These are phyloP conservation scores for Pythium catenulatum DNA, from an alignment of 352 stramenopile species.

Conservation along the genomic window DNA sequence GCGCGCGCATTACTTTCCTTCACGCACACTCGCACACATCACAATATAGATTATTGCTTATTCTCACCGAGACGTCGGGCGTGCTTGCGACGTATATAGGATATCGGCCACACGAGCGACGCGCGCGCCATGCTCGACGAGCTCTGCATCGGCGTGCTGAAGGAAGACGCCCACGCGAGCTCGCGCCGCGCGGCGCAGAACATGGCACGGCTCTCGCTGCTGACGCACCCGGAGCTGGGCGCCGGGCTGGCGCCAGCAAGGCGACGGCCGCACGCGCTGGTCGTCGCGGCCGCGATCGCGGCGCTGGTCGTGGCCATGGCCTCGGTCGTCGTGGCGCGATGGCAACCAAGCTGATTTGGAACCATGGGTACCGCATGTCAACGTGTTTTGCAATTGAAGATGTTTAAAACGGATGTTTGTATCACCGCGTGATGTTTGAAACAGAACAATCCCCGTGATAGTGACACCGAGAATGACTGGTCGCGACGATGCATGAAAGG, in stretches of 20 bases:
- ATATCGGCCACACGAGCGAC: constrained; percentile 98
- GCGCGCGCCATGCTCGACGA: constrained; percentile 96
- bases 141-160: constrained; percentile 94
- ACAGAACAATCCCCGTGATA: not conserved
- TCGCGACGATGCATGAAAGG: no score
- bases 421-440: no score
- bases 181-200: constrained; percentile 38
- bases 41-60: no score
- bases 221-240: constrained; percentile 45
- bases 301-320: not conserved
- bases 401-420: no score
- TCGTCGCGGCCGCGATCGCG: not conserved
- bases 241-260: no score
- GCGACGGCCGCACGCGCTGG: not conserved
- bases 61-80: not conserved
- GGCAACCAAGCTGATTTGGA: no score
- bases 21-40: no score
- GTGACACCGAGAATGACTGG: not conserved
- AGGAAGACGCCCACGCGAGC: constrained; percentile 49
- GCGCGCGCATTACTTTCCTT: not conserved
- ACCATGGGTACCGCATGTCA: no score
- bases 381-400: no score
- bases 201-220: constrained; percentile 59
- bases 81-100: constrained; percentile 42
- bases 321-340: not conserved